Evolutionary conservation across 345 rosid species (phyloP).

Genomic region (Moricandia arvensis): DNA sequence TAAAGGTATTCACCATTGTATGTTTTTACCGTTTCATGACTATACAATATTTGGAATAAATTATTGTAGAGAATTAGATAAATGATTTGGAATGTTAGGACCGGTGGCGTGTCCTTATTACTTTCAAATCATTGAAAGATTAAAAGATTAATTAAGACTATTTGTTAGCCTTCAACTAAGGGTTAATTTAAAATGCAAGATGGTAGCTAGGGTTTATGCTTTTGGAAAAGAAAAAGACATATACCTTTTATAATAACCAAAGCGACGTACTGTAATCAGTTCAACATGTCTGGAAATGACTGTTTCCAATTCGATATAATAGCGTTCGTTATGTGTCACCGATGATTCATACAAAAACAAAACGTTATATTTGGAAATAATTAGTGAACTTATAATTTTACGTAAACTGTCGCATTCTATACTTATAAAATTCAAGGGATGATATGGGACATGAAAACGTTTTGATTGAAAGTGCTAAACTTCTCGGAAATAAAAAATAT

Average conservation of each 20-base stretch:
- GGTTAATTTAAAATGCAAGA: neutral
- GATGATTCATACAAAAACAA: neutral
- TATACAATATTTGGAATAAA: neutral
- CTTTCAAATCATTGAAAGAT: conserved; percentile 24
- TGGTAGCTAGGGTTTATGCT: conserved; percentile 27
- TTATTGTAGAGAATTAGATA: neutral
- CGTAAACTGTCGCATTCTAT: neutral
- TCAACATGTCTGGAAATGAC: neutral
- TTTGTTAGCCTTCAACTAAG: conserved; percentile 10
- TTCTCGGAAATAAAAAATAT: neutral
- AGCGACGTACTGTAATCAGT: neutral
- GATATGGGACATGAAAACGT: neutral
- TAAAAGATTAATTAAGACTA: conserved; percentile 4
- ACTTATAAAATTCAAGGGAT: neutral
- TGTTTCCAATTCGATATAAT: neutral
- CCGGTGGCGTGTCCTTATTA: conserved; percentile 12
- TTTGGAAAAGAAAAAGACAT: conserved; percentile 34
- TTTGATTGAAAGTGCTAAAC: neutral
- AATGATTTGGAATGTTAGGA: conserved; percentile 22
- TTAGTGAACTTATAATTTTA: neutral
- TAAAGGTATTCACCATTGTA: neutral
- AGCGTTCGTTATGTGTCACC: neutral
- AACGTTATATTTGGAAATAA: neutral
- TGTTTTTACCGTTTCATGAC: neutral
- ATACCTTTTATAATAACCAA: conserved; percentile 25